Base-by-base conservation (phyloP, 2,329 filamentous ascomycete genomes). In the Aureobasidium leucospermi region DNA sequence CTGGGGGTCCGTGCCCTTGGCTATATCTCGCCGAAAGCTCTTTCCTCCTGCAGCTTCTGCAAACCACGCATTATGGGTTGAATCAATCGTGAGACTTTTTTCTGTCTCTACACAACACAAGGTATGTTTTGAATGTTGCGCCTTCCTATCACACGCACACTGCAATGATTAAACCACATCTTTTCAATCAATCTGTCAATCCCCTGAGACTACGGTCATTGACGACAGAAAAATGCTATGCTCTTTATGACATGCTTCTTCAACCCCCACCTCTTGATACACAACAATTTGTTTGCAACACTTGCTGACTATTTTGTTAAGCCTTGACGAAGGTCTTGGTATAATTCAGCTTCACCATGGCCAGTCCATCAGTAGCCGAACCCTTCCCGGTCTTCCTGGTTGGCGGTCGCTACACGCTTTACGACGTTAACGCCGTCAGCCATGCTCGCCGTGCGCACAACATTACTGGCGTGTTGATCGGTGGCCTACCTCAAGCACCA, bases 401-500 rank as follows among this genome's bases (percentile, higher is more conserved):
- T 62, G 85, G 85, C 48, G 85, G 86, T 66, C 87, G 89, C 65
- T 96, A 93, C 76, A 84, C 96, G 62, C 79, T 99, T 66, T 97
- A 96, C 78, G 90, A 96, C 71, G 84, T 90, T 67, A 84, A 91
- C 69, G 85, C 86, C 64, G 87, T 91, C 62, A 85, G 88, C 67
- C 82, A 87, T 71, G 79, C 96, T 63, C 88, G 94, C 65, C 85
- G 89, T 63, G 79, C 85, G 67, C 83, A 96, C 76, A 86, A 90
- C 71, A 90, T 96, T 67, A 92, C 88, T 69, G 91, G 91, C 63
- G 87, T 94, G 34, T 80, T 96, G 59, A 86, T 89, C 61, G 94
- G 94, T 60, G 92, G 89, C 7, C 85, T 96, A 32, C 93, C 94
- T 1, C 92, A 97, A 74, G 87, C 90, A 60, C 91, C 92, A 6